Percentiles rank a stretch among this genome's conserved stretches.
Conservation (phyloP, 148 eudicot species). For the Fagopyrum tataricum region DNA sequence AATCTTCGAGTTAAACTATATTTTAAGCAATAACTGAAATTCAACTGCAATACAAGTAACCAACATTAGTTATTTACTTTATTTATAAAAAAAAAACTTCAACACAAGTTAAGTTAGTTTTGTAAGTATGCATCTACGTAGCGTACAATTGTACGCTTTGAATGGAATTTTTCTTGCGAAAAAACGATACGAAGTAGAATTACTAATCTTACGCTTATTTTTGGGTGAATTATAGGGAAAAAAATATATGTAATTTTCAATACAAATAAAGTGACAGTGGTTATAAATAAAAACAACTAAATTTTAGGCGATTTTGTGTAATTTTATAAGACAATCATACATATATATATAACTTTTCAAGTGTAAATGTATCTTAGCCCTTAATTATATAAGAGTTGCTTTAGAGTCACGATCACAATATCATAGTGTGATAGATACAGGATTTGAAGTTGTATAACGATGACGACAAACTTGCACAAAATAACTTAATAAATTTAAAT, state of each 20-base stretch:
- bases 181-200: no score
- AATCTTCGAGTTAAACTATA: background rate
- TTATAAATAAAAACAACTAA: no score
- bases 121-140: background rate
- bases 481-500: background rate
- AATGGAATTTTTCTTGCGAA: no score
- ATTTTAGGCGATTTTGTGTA: no score
- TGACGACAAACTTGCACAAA: background rate
- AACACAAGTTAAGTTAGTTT: background rate
- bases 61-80: no score
- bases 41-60: background rate
- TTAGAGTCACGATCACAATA: constrained; percentile 5
- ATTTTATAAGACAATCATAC: no score
- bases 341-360: background rate
- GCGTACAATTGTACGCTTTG: background rate
- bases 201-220: no score
- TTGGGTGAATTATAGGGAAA: no score
- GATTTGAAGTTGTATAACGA: background rate
- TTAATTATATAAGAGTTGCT: background rate
- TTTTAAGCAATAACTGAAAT: background rate
- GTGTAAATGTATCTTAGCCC: background rate
- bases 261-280: no score
- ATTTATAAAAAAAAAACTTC: background rate
- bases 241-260: no score
- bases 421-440: background rate